Evolutionary conservation across 2,329 filamentous ascomycete species (phyloP).

Genomic region (Keithomyces neogunnii): DNA sequence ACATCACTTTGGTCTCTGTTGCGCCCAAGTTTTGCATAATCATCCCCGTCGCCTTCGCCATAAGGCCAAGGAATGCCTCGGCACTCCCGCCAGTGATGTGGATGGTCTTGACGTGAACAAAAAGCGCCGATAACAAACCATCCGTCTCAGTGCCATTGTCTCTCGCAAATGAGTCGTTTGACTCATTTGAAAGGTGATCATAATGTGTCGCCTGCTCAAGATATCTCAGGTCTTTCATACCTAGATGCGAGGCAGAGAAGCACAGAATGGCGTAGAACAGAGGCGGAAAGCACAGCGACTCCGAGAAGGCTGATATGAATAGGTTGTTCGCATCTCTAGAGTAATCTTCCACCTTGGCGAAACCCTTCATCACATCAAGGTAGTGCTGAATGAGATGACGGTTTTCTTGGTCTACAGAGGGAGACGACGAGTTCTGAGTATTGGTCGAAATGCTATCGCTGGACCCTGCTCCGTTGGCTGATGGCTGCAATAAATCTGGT

Average conservation of each 20-base stretch:
- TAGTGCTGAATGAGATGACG: constrained; percentile 11
- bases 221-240: constrained; percentile 6
- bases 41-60: constrained; percentile 6
- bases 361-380: constrained; percentile 12
- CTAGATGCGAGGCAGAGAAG: constrained; percentile 11
- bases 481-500: background rate
- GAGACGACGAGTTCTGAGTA: background rate
- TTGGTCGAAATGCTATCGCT: background rate
- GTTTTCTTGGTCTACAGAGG: constrained; percentile 5
- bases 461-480: background rate
- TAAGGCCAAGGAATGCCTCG: constrained; percentile 6
- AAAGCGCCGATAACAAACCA: constrained; percentile 9
- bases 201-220: constrained; percentile 4
- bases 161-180: constrained; percentile 7
- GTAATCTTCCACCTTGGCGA: constrained; percentile 10
- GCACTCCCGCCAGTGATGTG: constrained; percentile 9
- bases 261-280: constrained; percentile 11
- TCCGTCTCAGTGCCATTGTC: constrained; percentile 4
- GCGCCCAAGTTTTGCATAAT: constrained; percentile 5
- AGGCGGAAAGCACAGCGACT: constrained; percentile 10
- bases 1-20: background rate
- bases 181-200: constrained; percentile 5
- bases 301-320: constrained; percentile 10
- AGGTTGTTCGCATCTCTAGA: constrained; percentile 9
- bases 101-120: constrained; percentile 10